A percentile compares a stretch with the other conserved stretches of the same genome.
Conservation (phyloP, 306 rosid species). For the Elaeagnus macrophylla region DNA sequence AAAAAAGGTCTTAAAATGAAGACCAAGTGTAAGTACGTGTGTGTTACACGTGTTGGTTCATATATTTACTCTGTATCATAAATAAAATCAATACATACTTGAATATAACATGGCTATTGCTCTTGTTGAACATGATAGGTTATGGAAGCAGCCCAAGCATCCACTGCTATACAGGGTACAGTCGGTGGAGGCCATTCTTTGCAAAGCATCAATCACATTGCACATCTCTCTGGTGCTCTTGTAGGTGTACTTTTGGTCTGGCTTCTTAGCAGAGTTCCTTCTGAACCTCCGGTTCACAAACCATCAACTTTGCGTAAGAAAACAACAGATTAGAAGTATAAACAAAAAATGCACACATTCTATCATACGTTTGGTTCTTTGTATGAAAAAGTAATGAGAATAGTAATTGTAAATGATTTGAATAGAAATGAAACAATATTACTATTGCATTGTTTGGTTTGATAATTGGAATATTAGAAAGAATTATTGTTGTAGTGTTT, state of each 20-base stretch:
- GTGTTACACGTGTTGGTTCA: too few species aligned
- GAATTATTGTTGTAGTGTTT: too few species aligned
- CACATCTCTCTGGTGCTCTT: conserved; percentile 96
- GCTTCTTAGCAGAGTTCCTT: conserved; percentile 81
- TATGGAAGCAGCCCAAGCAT: conserved; percentile 98
- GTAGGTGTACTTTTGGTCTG: conserved; percentile 86
- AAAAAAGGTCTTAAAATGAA: too few species aligned
- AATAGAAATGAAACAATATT: too few species aligned
- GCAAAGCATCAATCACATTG: conserved; percentile 79
- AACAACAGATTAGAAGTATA: conserved; percentile 13
- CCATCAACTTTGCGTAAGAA: conserved; percentile 22
- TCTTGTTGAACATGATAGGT: conserved; percentile 39
- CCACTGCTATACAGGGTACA: conserved; percentile 57
- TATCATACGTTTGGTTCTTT: too few species aligned
- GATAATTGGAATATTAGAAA: too few species aligned
- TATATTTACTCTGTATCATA: too few species aligned
- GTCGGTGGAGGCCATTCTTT: conserved; percentile 43
- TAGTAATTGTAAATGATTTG: too few species aligned
- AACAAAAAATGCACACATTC: background rate
- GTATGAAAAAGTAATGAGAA: too few species aligned
- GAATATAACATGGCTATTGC: background rate
- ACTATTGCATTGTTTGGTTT: too few species aligned
- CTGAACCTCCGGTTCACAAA: conserved; percentile 36
- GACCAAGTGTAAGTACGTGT: too few species aligned
- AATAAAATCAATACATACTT: too few species aligned